These are phyloP conservation scores for Tolypocladium sp. DNA, from an alignment of 2,329 filamentous ascomycete species.

Conservation along the genomic window DNA sequence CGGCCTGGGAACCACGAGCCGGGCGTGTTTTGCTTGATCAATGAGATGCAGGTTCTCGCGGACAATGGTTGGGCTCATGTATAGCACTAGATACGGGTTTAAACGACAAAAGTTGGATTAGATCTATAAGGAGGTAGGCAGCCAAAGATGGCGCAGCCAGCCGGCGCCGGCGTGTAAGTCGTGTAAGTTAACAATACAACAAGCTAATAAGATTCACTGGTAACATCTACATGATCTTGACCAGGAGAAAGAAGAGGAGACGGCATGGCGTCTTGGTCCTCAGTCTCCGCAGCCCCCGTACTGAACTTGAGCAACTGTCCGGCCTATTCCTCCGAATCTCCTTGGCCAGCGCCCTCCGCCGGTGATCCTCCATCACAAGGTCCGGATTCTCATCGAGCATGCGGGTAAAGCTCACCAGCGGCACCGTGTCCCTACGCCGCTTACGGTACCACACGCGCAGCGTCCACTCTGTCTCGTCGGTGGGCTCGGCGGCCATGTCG, in stretches of 20 bases:
- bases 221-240: no score
- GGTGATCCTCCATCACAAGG: background rate
- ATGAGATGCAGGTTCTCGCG: conserved; percentile 52
- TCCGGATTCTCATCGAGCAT: background rate
- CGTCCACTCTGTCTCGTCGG: background rate
- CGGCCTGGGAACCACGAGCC: conserved; percentile 27
- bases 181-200: no score
- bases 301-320: background rate
- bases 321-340: background rate
- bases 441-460: background rate
- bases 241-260: no score
- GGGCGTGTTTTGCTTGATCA: conserved; percentile 44
- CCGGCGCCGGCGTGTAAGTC: no score
- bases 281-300: background rate
- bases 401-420: background rate
- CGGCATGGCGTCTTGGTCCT: background rate
- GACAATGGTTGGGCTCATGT: conserved; percentile 51
- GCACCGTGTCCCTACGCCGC: background rate
- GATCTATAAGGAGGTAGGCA: no score
- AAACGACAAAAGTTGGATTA: background rate
- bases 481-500: background rate
- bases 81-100: conserved; percentile 11
- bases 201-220: no score
- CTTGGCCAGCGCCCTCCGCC: background rate
- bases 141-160: no score